Conservation (phyloP, 495 filamentous ascomycete species). For the Penicillium bialowiezense region DNA sequence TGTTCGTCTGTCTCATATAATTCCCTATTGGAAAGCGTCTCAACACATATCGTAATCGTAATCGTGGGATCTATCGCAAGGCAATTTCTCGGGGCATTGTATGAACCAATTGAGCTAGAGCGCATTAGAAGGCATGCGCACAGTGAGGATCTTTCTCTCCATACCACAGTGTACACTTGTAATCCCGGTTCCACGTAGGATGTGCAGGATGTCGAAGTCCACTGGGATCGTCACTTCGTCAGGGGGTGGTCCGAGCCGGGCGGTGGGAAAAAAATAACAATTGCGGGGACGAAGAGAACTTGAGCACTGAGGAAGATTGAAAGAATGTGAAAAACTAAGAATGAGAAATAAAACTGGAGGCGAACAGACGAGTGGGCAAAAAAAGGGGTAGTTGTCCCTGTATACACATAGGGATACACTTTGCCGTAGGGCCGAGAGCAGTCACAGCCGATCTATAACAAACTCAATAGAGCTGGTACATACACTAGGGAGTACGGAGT, state of each 20-base stretch:
- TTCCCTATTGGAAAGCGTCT: slow-evolving; percentile 1
- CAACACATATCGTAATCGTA: slow-evolving; percentile 15
- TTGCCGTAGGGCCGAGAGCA: too few relatives aligned
- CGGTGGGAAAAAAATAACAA: slow-evolving; percentile 5
- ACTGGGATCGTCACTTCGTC: too few relatives aligned
- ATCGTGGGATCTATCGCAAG: slow-evolving; percentile 12
- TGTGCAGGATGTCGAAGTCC: too few relatives aligned
- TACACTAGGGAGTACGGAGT: too few relatives aligned
- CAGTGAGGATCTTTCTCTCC: too few relatives aligned
- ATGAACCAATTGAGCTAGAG: slow-evolving; percentile 16
- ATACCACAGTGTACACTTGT: too few relatives aligned
- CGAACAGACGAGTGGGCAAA: background rate
- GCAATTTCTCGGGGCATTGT: slow-evolving; percentile 11
- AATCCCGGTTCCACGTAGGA: too few relatives aligned
- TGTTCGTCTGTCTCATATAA: slow-evolving; percentile 4
- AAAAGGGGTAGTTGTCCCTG: slow-evolving; percentile 6
- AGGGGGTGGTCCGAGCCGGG: slow-evolving; percentile 10
- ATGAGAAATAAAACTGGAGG: background rate
- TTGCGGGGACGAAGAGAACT: slow-evolving; percentile 9
- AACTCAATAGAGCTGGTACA: too few relatives aligned
- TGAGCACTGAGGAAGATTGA: background rate
- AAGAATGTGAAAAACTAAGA: background rate
- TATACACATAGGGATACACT: background rate
- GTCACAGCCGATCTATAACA: too few relatives aligned
- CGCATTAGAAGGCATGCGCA: background rate